These are phyloP conservation scores for Ogataea nakhonphanomensis DNA, from an alignment of 805 yeast species.

Conservation along the genomic window DNA sequence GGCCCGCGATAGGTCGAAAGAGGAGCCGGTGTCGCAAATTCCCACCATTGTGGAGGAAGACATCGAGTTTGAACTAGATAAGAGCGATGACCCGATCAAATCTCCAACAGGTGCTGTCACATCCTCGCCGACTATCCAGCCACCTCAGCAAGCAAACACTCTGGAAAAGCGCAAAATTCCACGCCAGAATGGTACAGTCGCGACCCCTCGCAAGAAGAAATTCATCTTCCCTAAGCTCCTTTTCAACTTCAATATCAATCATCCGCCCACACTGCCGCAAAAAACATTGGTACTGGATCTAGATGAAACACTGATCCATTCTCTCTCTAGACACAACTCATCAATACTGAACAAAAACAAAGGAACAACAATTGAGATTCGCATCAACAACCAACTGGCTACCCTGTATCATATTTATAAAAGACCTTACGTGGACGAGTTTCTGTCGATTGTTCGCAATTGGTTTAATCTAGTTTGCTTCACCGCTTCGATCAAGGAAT, in stretches of 20 bases:
- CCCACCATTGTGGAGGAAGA: constrained; percentile 35
- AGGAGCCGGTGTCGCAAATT: constrained; percentile 15
- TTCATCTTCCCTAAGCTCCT: constrained; percentile 34
- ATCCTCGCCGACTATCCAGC: constrained; percentile 3
- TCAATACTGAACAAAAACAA: constrained; percentile 40
- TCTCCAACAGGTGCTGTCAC: constrained; percentile 29
- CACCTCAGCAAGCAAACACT: constrained; percentile 5
- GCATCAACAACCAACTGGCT: constrained; percentile 60
- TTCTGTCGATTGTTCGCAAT: constrained; percentile 68
- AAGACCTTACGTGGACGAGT: constrained; percentile 87
- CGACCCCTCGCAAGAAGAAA: constrained; percentile 23
- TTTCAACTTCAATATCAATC: constrained; percentile 31
- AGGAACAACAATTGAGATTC: constrained; percentile 81
- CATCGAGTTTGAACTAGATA: constrained; percentile 33
- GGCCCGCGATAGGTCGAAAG: constrained; percentile 2
- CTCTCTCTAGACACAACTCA: constrained; percentile 64
- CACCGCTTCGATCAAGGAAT: constrained; percentile 92
- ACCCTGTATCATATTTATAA: constrained; percentile 87
- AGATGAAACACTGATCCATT: constrained; percentile 93
- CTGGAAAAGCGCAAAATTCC: neutral
- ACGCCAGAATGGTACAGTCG: neutral
- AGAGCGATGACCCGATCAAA: constrained; percentile 33
- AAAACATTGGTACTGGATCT: constrained; percentile 83
- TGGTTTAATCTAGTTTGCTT: constrained; percentile 91
- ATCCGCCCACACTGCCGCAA: constrained; percentile 31